Evolutionary conservation across 306 rosid genomes (phyloP).

Genomic region (Vicia sativa): DNA sequence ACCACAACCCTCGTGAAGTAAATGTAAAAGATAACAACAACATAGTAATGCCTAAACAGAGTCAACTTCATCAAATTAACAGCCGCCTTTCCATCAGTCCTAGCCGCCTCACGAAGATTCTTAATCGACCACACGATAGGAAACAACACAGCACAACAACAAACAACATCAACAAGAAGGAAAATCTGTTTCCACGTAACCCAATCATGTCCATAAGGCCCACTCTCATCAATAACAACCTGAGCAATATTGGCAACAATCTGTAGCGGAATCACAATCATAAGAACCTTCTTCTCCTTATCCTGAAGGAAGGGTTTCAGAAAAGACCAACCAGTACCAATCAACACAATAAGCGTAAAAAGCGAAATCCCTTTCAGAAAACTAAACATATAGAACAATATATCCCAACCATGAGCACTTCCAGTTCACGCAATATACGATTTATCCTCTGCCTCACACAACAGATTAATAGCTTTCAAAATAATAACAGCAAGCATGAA

Average conservation of each 20-base stretch:
- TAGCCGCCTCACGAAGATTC: constrained; percentile 89
- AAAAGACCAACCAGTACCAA: constrained; percentile 97
- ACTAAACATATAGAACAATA: constrained; percentile 81
- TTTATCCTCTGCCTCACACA: constrained; percentile 92
- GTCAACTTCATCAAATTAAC: constrained; percentile 95
- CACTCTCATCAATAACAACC: constrained; percentile 80
- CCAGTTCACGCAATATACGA: constrained; percentile 86
- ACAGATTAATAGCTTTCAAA: constrained; percentile 71
- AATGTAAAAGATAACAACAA: constrained; percentile 91
- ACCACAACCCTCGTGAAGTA: constrained; percentile 96
- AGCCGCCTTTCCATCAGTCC: constrained; percentile 94
- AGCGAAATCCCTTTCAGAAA: constrained; percentile 83
- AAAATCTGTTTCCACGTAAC: constrained; percentile 88
- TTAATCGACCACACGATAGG: constrained; percentile 98
- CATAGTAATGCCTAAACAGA: constrained; percentile 83
- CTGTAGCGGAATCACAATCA: constrained; percentile 90
- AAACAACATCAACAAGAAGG: constrained; percentile 84
- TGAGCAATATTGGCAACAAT: constrained; percentile 89
- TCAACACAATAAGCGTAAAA: constrained; percentile 81
- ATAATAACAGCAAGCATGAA: constrained; percentile 90
- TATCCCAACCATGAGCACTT: constrained; percentile 97
- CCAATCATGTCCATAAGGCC: constrained; percentile 85
- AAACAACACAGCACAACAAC: constrained; percentile 92
- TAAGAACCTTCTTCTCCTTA: constrained; percentile 93
- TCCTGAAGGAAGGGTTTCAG: constrained; percentile 86